phyloP scores from a whole-genome alignment of 1,139 yeast species.

The Kurtzmaniella quercitrusa region DNA sequence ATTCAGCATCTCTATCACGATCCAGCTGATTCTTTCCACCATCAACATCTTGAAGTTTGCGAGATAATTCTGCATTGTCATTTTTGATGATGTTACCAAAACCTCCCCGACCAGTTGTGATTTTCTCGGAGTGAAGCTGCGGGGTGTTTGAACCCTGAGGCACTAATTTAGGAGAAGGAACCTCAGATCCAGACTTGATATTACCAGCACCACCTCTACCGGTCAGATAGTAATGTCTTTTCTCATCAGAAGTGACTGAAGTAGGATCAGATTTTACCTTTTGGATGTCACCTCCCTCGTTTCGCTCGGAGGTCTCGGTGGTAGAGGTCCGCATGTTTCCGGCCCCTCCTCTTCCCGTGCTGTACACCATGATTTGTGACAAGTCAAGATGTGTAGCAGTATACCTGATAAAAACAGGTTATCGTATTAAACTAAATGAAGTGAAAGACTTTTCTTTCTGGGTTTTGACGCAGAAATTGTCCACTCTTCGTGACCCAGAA shows the following conservation, averaged over 20 bases:
- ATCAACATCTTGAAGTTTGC: conserved; percentile 72
- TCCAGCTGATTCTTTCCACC: conserved; percentile 11
- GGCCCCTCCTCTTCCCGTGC: conserved; percentile 40
- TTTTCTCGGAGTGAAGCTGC: conserved; percentile 50
- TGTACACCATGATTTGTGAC: conserved; percentile 12
- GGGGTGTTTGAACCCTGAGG: conserved; percentile 68
- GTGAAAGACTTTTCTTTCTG: no score
- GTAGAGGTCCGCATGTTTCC: conserved; percentile 29
- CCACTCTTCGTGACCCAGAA: neutral
- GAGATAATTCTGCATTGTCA: conserved; percentile 55
- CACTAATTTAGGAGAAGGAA: conserved; percentile 51
- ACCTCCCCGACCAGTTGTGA: conserved; percentile 80
- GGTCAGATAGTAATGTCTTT: conserved; percentile 49
- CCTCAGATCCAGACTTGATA: conserved; percentile 42
- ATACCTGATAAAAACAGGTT: neutral
- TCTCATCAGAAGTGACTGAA: conserved; percentile 15
- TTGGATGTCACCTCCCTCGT: conserved; percentile 8
- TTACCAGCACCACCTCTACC: conserved; percentile 86
- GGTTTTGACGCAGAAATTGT: neutral
- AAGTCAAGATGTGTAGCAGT: neutral
- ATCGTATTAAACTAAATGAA: no score
- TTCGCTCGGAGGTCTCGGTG: conserved; percentile 17
- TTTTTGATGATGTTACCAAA: conserved; percentile 74
- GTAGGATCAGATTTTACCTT: neutral
- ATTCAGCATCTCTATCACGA: conserved; percentile 21